Base-by-base conservation (phyloP, 1,284 basidiomycete species). In the Ustilago hordei region DNA sequence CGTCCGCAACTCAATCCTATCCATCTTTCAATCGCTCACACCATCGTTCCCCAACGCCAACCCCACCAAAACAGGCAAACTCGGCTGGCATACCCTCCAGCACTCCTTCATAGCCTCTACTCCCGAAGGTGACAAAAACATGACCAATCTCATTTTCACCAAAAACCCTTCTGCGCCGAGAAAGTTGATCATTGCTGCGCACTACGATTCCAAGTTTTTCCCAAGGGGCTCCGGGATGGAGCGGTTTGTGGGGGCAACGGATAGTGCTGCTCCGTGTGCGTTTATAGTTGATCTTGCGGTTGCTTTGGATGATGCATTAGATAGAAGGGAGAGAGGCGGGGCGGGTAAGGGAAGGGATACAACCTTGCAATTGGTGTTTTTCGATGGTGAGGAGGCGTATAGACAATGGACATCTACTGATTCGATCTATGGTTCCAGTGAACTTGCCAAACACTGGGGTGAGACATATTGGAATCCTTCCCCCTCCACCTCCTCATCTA, bases 381-480 rank as follows among this genome's bases (percentile, higher is more conserved):
- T 99, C 74, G 98, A 99, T 82, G 97, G 97, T 4, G 97, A 99
- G 86, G 97, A 99, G 87, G 97, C 97, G 0, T 98, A 95, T 87
- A 89, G 91, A 39, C 88, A 90, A 43, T 99, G 97, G 97, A 94
- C 95, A 1, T 89, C 89, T 39, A 91, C 89, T 0, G 97, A 99
- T 86, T 95, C 93, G 1, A 91, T 95, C 55, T 99, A 99, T 85
- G 97, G 97, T 28, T 92, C 95, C 47, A 91, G 66, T 13, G 75
- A 69, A 28, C 57, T 83, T 6, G 81, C 78, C 2, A 55, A 60
- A 38, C 64, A 71, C 19, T 83, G 81, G 81, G 59, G 65, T 2
- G 57, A 38, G 15, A 64, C 53, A 4, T 80, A 69, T 43, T 74
- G 71, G 70, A 64, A 76, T 36, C 58, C 67, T 17, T 45, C 43